A percentile compares a stretch with the other conserved stretches of the same genome.
Evolutionary conservation across 108 stramenopile genomes (phyloP).

Genomic region (Chaetoceros tenuissimus): DNA sequence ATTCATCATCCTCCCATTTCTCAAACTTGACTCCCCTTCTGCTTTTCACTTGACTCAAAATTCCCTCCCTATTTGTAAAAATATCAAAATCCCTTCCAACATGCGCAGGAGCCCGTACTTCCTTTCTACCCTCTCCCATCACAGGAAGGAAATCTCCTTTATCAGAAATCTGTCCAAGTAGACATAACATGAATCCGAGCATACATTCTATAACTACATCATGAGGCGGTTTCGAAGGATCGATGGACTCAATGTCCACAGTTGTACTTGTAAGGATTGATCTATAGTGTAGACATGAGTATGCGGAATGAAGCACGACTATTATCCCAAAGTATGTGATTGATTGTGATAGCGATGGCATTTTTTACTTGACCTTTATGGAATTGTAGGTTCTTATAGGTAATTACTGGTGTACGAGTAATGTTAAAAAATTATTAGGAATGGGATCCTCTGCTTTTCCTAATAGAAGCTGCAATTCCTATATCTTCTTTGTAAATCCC

Average conservation of each 20-base stretch:
- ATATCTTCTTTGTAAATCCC: no score
- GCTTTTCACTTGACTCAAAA: not conserved
- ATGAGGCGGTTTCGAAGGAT: not conserved
- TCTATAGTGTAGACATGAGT: not conserved
- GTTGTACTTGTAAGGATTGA: not conserved
- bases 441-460: no score
- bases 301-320: not conserved
- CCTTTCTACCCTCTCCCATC: not conserved
- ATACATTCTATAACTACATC: not conserved
- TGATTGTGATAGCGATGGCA: no score
- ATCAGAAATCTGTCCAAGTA: not conserved
- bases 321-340: not conserved
- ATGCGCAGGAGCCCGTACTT: not conserved
- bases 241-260: not conserved
- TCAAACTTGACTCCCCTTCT: no score
- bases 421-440: no score
- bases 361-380: no score
- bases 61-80: not conserved
- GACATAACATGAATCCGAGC: not conserved
- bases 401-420: no score
- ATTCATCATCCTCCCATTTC: no score
- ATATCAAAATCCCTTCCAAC: not conserved
- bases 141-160: not conserved
- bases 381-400: no score
- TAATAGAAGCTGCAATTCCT: no score